Evolutionary conservation across 2,329 filamentous ascomycete genomes (phyloP).

Genomic region (Cladophialophora bantiana): DNA sequence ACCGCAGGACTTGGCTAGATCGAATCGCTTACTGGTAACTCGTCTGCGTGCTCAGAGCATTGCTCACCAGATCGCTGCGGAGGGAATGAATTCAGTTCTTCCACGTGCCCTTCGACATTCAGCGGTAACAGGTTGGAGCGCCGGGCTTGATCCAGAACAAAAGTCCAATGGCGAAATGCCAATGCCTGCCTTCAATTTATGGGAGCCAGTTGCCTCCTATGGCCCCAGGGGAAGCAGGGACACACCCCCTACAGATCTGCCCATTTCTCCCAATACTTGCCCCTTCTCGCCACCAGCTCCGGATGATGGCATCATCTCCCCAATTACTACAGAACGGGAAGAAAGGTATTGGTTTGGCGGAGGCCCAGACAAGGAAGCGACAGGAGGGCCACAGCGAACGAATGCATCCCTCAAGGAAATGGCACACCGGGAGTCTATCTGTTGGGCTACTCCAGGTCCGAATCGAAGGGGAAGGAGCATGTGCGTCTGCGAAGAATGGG

Average conservation of each 20-base stretch:
- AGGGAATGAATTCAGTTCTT: background rate
- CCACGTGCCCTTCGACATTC: background rate
- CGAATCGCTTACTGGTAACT: slow-evolving; percentile 54
- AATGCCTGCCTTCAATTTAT: slow-evolving; percentile 2
- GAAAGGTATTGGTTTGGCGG: background rate
- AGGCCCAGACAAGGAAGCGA: slow-evolving; percentile 14
- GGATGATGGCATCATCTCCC: slow-evolving; percentile 19
- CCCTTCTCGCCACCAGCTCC: slow-evolving; percentile 13
- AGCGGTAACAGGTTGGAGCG: background rate
- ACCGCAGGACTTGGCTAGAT: slow-evolving; percentile 46
- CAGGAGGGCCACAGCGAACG: background rate
- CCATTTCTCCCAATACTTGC: background rate
- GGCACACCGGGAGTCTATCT: background rate
- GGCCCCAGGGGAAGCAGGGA: background rate
- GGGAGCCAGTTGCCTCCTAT: slow-evolving; percentile 4
- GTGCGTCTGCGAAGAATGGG: slow-evolving; percentile 16
- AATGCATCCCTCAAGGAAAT: background rate
- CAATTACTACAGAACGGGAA: slow-evolving; percentile 8
- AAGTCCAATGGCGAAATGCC: slow-evolving; percentile 6
- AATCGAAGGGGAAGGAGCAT: slow-evolving; percentile 7
- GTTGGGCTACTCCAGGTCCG: background rate
- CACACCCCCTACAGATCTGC: background rate
- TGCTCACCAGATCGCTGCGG: background rate
- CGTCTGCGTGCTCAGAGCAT: slow-evolving; percentile 54
- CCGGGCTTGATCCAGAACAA: background rate